These are phyloP conservation scores for Nakaseomyces kungkrabaensis DNA, from an alignment of 1,139 yeast species.

Conservation along the genomic window DNA sequence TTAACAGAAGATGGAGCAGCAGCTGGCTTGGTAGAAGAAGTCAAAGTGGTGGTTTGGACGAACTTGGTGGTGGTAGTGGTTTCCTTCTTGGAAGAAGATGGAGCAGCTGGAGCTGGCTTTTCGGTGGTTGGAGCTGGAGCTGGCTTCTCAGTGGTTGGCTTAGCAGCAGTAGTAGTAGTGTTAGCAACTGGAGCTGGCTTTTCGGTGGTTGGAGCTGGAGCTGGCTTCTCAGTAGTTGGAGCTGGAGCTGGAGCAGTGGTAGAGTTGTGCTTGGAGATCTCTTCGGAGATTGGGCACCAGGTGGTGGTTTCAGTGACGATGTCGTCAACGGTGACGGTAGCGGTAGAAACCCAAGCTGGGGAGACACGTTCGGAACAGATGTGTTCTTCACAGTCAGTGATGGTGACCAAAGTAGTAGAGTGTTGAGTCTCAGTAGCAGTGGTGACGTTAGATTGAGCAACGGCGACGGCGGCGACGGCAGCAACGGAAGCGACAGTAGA, in stretches of 20 bases:
- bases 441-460: slow-evolving; percentile 30
- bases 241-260: slow-evolving; percentile 6
- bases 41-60: slow-evolving; percentile 4
- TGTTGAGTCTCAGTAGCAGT: slow-evolving; percentile 30
- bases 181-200: slow-evolving; percentile 1
- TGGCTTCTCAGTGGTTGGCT: slow-evolving; percentile 2
- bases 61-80: slow-evolving; percentile 4
- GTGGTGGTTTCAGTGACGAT: slow-evolving; percentile 29
- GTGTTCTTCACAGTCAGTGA: slow-evolving; percentile 38
- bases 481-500: slow-evolving; percentile 30
- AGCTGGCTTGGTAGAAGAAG: slow-evolving; percentile 4
- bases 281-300: slow-evolving; percentile 28
- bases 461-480: slow-evolving; percentile 29
- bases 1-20: slow-evolving; percentile 7
- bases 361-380: slow-evolving; percentile 28
- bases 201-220: slow-evolving; percentile 5
- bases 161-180: neutral
- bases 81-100: slow-evolving; percentile 2
- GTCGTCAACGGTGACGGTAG: slow-evolving; percentile 29
- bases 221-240: slow-evolving; percentile 3
- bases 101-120: slow-evolving; percentile 6
- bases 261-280: slow-evolving; percentile 8
- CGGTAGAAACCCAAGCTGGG: slow-evolving; percentile 30
- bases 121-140: slow-evolving; percentile 8
- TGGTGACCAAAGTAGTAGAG: slow-evolving; percentile 37